Conservation (phyloP, 768 basidiomycete species). For the Mycena albidolilacea region DNA sequence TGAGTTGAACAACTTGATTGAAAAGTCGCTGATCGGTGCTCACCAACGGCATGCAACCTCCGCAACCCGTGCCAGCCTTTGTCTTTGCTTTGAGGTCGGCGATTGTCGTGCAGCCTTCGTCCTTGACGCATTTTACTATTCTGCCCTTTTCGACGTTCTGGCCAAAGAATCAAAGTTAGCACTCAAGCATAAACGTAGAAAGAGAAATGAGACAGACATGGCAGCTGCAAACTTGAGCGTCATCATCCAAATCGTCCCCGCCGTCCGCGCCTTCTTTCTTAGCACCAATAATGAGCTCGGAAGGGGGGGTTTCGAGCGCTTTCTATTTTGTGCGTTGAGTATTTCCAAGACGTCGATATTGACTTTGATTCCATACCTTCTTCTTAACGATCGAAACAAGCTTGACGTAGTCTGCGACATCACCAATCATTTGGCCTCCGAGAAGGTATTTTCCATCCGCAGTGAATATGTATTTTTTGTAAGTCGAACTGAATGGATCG, state of each 20-base stretch:
- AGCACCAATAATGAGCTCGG: conserved; percentile 75
- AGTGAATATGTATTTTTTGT: conserved; percentile 85
- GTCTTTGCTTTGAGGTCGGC: conserved; percentile 73
- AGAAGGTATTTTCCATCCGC: conserved; percentile 79
- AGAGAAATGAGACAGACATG: conserved; percentile 56
- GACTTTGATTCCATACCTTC: conserved; percentile 56
- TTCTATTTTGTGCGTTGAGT: conserved; percentile 57
- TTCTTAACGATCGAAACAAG: conserved; percentile 80
- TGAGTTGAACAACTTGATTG: neutral
- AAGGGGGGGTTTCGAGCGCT: conserved; percentile 74
- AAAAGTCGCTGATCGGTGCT: conserved; percentile 50
- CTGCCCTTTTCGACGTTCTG: conserved; percentile 76
- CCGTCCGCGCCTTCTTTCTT: conserved; percentile 65
- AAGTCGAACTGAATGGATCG: conserved; percentile 79
- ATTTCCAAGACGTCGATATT: neutral
- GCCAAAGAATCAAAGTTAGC: neutral
- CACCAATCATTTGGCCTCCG: conserved; percentile 88
- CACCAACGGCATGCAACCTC: conserved; percentile 78
- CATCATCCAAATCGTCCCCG: conserved; percentile 79
- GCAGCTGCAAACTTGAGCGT: conserved; percentile 80
- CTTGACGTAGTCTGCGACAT: conserved; percentile 77
- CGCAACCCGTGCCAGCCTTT: conserved; percentile 81
- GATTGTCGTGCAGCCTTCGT: conserved; percentile 63
- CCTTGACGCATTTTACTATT: conserved; percentile 65
- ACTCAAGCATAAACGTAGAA: neutral